Evolutionary conservation across 257 asterid species (phyloP), one percentile per base, ranked within the genome.

Genomic region (Solanum arcanum): DNA sequence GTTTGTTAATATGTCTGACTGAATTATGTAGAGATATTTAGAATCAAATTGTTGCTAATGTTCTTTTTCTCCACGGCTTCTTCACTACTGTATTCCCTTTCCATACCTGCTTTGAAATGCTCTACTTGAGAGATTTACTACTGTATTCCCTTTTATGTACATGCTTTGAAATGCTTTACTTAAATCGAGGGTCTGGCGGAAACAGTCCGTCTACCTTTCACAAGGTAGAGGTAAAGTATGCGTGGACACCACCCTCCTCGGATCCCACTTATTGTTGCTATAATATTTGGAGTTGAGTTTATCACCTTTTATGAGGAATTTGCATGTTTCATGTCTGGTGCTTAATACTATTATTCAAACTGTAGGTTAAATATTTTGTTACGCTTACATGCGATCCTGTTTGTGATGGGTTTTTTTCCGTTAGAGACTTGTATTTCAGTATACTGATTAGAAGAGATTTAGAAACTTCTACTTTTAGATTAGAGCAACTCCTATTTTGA

Each of bases 121-220:
- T 27, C 14, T 68, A 68, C 9, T 68, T 68, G 74, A 27, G 37
- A 52, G 23, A 52, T 52, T 27, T 29, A 27, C 20, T 66, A 13
- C 21, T 66, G 74, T 27, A 3, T 13, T 64, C 35, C 5, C 5
- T 15, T 0, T n/a, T 64, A 10, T 20, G 13, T 6, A 27, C 37
- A 0, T 66, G 16, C 73, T 66, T 27, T 66, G 74, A 66, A 66
- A 66, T 66, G 20, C 74, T 66, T 12, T 66, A 68, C 11, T 68
- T 27, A 21, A 68, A 5, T 8, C 6, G 3, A 64, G 5, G 11
- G 5, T 13, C 11, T 27, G 1, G 3, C 0, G 1, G 5, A 1
- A 68, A 3, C 20, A 27, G 0, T 3, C 37, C 13, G 5, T 27
- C 20, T 27, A 27, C 37, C 37, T 13, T 13, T 68, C 35, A 66